Evolutionary conservation across 129 eudicot species (phyloP).

Genomic region (Flaveria trinervia): DNA sequence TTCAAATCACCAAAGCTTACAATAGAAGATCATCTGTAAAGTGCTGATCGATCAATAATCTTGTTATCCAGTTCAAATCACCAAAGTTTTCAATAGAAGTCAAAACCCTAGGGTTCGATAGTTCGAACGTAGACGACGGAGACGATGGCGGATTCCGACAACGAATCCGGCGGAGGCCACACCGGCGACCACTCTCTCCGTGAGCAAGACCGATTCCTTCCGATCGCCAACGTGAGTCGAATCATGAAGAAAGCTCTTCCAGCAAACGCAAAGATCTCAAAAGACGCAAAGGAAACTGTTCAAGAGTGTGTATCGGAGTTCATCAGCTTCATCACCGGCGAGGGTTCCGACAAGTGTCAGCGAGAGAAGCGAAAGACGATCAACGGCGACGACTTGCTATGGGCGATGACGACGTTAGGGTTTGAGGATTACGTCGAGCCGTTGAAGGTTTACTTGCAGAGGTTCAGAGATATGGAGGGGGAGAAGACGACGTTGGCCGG

Average conservation of each 20-base stretch:
- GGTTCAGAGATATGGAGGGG: slow-evolving; percentile 69
- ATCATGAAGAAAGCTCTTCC: slow-evolving; percentile 77
- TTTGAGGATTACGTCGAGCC: slow-evolving; percentile 76
- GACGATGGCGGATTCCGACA: slow-evolving; percentile 62
- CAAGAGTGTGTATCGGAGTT: slow-evolving; percentile 82
- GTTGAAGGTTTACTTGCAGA: slow-evolving; percentile 60
- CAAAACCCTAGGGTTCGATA: slow-evolving; percentile 6
- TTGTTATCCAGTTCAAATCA: neutral
- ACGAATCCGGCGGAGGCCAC: slow-evolving; percentile 64
- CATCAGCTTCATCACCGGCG: slow-evolving; percentile 77
- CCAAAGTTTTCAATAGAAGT: neutral
- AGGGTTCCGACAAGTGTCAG: slow-evolving; percentile 76
- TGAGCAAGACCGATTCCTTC: slow-evolving; percentile 71
- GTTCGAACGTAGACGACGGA: neutral
- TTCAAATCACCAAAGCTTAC: neutral
- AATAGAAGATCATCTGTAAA: neutral
- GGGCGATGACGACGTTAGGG: slow-evolving; percentile 79
- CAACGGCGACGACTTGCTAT: slow-evolving; percentile 67
- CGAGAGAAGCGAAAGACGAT: slow-evolving; percentile 69
- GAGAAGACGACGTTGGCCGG: slow-evolving; percentile 59
- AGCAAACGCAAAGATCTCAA: slow-evolving; percentile 70
- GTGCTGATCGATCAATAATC: too few species aligned
- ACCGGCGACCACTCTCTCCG: slow-evolving; percentile 49
- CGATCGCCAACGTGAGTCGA: slow-evolving; percentile 72
- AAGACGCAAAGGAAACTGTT: slow-evolving; percentile 72